phyloP scores from a whole-genome alignment of 129 eudicot genomes.

The Escallonia rubra region DNA sequence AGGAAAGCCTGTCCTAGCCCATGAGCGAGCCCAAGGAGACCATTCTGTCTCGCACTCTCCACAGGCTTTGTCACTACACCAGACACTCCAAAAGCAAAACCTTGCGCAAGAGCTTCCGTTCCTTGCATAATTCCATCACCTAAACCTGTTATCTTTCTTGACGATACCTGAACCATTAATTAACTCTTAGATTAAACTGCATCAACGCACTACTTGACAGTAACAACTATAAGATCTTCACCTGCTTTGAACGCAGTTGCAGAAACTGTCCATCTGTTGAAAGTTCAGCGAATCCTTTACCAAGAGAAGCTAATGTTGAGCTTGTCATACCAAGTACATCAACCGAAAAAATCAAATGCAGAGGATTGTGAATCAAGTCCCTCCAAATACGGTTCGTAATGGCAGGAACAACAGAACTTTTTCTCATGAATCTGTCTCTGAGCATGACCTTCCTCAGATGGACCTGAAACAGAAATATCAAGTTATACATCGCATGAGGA shows the following conservation, averaged over 20 bases:
- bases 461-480: slow-evolving; percentile 39
- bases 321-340: slow-evolving; percentile 98
- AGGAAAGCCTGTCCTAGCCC: slow-evolving; percentile 89
- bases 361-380: slow-evolving; percentile 91
- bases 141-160: slow-evolving; percentile 91
- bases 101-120: slow-evolving; percentile 99
- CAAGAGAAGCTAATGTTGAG: slow-evolving; percentile 88
- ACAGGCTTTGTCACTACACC: slow-evolving; percentile 91
- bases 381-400: slow-evolving; percentile 84
- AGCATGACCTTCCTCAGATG: slow-evolving; percentile 89
- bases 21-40: slow-evolving; percentile 96
- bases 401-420: slow-evolving; percentile 87
- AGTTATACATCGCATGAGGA: slow-evolving; percentile 1
- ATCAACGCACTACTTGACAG: no score
- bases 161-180: slow-evolving; percentile 55
- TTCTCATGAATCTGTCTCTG: slow-evolving; percentile 94
- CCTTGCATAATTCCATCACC: slow-evolving; percentile 96
- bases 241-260: slow-evolving; percentile 96
- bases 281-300: slow-evolving; percentile 97
- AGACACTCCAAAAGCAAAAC: slow-evolving; percentile 92
- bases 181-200: no score
- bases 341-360: slow-evolving; percentile 83
- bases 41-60: slow-evolving; percentile 92
- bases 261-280: slow-evolving; percentile 97
- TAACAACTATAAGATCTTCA: neutral